A percentile compares a stretch with the other conserved stretches of the same genome.
These are phyloP conservation scores for Quambalaria eucalypti DNA, from an alignment of 1,284 basidiomycete species.

Conservation along the genomic window DNA sequence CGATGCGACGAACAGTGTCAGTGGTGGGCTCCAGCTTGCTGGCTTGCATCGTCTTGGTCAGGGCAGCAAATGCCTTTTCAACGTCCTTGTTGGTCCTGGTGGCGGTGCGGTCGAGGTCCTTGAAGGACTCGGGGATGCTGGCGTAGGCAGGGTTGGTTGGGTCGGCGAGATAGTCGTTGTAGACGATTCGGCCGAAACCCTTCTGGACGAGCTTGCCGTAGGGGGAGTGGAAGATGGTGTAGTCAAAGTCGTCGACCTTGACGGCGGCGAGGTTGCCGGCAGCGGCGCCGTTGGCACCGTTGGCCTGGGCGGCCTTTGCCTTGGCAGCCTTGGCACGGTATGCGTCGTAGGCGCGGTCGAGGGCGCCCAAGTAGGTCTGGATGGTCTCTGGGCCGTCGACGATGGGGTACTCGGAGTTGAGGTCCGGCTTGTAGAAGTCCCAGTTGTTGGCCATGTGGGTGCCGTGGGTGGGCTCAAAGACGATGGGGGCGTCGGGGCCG, in stretches of 20 bases:
- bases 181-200: conserved; percentile 83
- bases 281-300: conserved; percentile 11
- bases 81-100: conserved; percentile 77
- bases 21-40: conserved; percentile 41
- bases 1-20: conserved; percentile 49
- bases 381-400: conserved; percentile 96
- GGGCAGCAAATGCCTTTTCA: conserved; percentile 60
- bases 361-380: conserved; percentile 84
- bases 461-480: conserved; percentile 90
- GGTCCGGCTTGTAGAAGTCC: conserved; percentile 48
- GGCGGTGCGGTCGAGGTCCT: conserved; percentile 54
- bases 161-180: conserved; percentile 81
- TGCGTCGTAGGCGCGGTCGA: conserved; percentile 79
- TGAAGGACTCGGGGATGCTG: conserved; percentile 61
- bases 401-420: conserved; percentile 70
- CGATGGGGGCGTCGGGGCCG: conserved; percentile 87
- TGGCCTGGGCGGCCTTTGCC: conserved; percentile 15
- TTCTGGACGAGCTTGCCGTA: conserved; percentile 99
- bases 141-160: conserved; percentile 63
- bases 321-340: conserved; percentile 76
- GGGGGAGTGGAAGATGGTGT: conserved; percentile 71
- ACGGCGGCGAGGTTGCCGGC: conserved; percentile 44
- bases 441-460: conserved; percentile 96
- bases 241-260: conserved; percentile 74
- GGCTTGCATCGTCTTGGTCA: conserved; percentile 26